These are phyloP conservation scores for Xylaria sp. DNA, from an alignment of 495 filamentous ascomycete genomes.

Conservation along the genomic window DNA sequence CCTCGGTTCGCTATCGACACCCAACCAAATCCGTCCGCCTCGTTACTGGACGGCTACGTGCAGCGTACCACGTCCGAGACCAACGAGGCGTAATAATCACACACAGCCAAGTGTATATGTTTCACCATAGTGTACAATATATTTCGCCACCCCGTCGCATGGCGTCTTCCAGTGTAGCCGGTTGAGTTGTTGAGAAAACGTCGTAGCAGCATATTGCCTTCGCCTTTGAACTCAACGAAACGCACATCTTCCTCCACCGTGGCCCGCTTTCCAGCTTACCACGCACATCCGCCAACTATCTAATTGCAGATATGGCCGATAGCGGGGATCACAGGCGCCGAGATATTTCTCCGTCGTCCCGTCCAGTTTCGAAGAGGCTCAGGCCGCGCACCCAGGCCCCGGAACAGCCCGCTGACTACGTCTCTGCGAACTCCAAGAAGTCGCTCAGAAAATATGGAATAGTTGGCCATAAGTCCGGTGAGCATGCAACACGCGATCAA, in stretches of 20 bases:
- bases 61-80: conserved; percentile 27
- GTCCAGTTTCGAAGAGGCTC: conserved; percentile 24
- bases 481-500: conserved; percentile 8
- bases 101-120: conserved; percentile 23
- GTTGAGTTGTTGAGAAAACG: conserved; percentile 29
- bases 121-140: conserved; percentile 30
- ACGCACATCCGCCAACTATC: background rate
- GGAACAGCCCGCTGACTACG: conserved; percentile 27
- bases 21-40: conserved; percentile 27
- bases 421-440: conserved; percentile 28
- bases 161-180: conserved; percentile 15
- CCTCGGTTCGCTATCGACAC: conserved; percentile 10
- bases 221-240: background rate
- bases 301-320: conserved; percentile 27
- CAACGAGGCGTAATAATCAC: conserved; percentile 12
- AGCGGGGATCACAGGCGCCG: conserved; percentile 7
- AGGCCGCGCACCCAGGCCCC: conserved; percentile 35
- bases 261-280: background rate
- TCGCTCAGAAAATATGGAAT: conserved; percentile 31
- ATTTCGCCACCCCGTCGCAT: conserved; percentile 21
- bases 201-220: conserved; percentile 19
- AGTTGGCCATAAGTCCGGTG: conserved; percentile 27
- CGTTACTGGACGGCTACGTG: conserved; percentile 35
- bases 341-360: background rate
- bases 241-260: conserved; percentile 16